A percentile compares a stretch with the other conserved stretches of the same genome.
Conservation (phyloP, 768 basidiomycete species). For the Hydnomerulius pinastri region DNA sequence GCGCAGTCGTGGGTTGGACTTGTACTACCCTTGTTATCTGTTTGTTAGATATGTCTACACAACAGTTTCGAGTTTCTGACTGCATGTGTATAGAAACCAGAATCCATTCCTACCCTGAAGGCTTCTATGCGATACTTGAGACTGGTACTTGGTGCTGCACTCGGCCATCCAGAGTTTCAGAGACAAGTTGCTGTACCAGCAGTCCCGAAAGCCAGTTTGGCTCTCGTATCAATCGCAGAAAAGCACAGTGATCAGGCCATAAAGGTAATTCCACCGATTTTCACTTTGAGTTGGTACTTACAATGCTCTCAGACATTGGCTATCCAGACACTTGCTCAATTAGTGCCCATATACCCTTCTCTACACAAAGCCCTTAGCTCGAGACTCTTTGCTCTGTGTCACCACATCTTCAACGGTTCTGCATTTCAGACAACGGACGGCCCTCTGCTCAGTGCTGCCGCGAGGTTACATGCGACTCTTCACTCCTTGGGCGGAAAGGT, state of each 20-base stretch:
- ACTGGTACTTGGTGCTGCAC: constrained; percentile 59
- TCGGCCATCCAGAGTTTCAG: constrained; percentile 75
- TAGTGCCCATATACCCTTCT: constrained; percentile 69
- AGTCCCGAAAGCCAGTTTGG: constrained; percentile 67
- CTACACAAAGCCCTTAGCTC: constrained; percentile 58
- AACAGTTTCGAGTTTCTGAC: constrained; percentile 13
- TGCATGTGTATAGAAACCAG: constrained; percentile 57
- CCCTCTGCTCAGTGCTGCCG: constrained; percentile 48
- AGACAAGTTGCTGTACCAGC: constrained; percentile 74
- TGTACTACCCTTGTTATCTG: constrained; percentile 66
- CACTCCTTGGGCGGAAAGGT: constrained; percentile 81
- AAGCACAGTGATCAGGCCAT: constrained; percentile 51
- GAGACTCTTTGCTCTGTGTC: constrained; percentile 52
- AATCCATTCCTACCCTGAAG: constrained; percentile 59
- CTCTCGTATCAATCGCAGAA: constrained; percentile 58
- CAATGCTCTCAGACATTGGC: constrained; percentile 43
- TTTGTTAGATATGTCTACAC: constrained; percentile 44
- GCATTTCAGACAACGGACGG: constrained; percentile 42
- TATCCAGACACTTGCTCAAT: constrained; percentile 49
- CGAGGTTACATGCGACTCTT: constrained; percentile 59
- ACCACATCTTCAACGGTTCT: constrained; percentile 59
- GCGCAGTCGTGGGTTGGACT: constrained; percentile 73
- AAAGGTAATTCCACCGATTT: constrained; percentile 42
- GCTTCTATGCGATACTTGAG: constrained; percentile 66
- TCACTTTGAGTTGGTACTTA: constrained; percentile 4